Conservation (phyloP, 352 stramenopile species). For the Phytopythium cucurbitacearum region DNA sequence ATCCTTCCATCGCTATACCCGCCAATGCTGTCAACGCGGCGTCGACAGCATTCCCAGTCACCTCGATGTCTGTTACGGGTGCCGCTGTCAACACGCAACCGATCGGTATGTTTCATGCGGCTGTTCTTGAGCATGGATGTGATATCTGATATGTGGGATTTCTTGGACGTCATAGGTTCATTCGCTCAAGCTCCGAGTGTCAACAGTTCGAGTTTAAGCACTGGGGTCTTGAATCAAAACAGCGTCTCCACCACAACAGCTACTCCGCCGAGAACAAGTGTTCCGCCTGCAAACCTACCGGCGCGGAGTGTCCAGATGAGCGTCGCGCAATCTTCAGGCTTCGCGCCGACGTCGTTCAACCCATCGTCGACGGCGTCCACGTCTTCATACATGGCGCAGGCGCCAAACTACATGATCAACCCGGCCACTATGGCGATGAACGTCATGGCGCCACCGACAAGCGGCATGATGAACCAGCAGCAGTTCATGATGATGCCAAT, state of each 20-base stretch:
- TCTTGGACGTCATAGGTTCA: no score
- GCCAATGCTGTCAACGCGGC: not conserved
- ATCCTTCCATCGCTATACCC: not conserved
- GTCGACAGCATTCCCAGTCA: not conserved
- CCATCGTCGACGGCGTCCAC: not conserved
- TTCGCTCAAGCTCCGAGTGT: no score
- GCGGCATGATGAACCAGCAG: slow-evolving; percentile 51
- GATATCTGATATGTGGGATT: not conserved
- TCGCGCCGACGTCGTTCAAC: slow-evolving; percentile 3
- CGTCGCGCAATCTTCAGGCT: not conserved
- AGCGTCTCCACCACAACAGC: not conserved
- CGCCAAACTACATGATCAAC: slow-evolving; percentile 49
- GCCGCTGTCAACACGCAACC: not conserved
- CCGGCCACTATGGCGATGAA: slow-evolving; percentile 14
- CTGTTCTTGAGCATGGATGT: not conserved
- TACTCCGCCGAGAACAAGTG: not conserved
- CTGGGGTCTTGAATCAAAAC: not conserved
- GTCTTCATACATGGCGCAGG: slow-evolving; percentile 26
- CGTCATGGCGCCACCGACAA: slow-evolving; percentile 6
- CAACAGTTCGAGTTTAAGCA: not conserved
- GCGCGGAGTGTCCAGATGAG: slow-evolving; percentile 2
- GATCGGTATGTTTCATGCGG: not conserved
- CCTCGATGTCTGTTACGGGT: not conserved
- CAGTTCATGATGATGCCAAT: slow-evolving; percentile 65
- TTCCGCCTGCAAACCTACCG: not conserved